phyloP scores from a whole-genome alignment of 176 grass and related monocot species.

The Pharus latifolius region DNA sequence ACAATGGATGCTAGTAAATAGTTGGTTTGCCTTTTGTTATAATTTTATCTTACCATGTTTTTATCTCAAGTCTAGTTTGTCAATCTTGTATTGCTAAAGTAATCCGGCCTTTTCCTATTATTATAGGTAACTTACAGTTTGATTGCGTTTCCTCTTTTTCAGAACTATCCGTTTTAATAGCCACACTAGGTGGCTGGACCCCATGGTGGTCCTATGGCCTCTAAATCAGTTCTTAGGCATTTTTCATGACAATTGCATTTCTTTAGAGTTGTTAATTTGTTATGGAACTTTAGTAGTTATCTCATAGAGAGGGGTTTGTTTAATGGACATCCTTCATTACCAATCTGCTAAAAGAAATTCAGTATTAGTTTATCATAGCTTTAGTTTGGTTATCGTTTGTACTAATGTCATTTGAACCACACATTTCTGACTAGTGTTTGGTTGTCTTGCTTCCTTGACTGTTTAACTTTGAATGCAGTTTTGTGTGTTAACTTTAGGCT shows the following conservation, averaged over 20 bases:
- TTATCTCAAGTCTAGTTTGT: neutral
- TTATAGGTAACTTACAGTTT: neutral
- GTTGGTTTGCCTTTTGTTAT: neutral
- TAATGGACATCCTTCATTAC: neutral
- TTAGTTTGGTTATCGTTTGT: slow-evolving; percentile 1
- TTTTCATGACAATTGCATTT: neutral
- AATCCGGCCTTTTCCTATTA: neutral
- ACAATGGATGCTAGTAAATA: too few species aligned
- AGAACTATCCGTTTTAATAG: too few species aligned
- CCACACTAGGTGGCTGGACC: neutral
- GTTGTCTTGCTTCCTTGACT: neutral
- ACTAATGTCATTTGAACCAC: neutral
- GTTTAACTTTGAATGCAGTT: neutral
- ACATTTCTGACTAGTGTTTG: neutral
- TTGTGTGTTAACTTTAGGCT: neutral
- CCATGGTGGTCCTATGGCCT: neutral
- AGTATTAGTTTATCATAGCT: neutral
- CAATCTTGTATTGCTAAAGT: too few species aligned
- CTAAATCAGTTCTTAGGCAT: neutral
- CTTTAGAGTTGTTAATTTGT: neutral
- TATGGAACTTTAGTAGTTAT: neutral
- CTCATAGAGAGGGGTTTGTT: neutral
- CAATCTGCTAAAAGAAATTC: neutral
- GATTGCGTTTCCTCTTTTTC: too few species aligned
- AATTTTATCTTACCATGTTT: neutral